These are phyloP conservation scores for Eudorina sp. DNA, from an alignment of 139 green algal species.

Conservation along the genomic window DNA sequence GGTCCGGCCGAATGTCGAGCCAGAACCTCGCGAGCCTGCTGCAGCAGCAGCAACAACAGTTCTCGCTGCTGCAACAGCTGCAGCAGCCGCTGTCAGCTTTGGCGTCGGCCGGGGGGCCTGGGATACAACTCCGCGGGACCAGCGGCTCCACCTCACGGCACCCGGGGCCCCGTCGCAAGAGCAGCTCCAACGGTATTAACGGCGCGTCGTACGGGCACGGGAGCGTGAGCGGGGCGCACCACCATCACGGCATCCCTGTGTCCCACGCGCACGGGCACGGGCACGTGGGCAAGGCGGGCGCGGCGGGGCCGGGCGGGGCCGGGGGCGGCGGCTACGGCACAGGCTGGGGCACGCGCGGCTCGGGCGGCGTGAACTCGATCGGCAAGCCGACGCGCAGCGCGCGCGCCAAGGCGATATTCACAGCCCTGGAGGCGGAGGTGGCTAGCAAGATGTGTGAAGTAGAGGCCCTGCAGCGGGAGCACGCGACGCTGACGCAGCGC, in stretches of 20 bases:
- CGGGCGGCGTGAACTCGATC: neutral
- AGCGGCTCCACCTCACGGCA: too few relatives aligned
- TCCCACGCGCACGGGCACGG: neutral
- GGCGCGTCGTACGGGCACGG: neutral
- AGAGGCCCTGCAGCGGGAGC: constrained; percentile 30
- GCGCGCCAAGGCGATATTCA: constrained; percentile 1
- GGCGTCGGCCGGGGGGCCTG: too few relatives aligned
- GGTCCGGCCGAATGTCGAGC: neutral
- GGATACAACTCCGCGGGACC: too few relatives aligned
- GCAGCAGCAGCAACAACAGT: too few relatives aligned
- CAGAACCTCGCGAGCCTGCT: neutral
- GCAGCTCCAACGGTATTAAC: neutral
- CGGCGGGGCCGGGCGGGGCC: neutral
- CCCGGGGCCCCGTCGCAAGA: neutral
- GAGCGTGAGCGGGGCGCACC: neutral
- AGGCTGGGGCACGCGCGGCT: neutral
- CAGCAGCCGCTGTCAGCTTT: too few relatives aligned
- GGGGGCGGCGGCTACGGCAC: neutral
- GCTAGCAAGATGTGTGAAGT: constrained; percentile 1
- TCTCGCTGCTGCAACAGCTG: too few relatives aligned
- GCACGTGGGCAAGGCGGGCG: neutral
- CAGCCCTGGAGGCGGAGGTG: constrained; percentile 41
- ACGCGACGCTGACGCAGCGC: neutral
- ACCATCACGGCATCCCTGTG: neutral
- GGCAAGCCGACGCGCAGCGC: constrained; percentile 27